These are phyloP conservation scores for Carex arenaria DNA, from an alignment of 202 grass and related monocot genomes.

Conservation along the genomic window DNA sequence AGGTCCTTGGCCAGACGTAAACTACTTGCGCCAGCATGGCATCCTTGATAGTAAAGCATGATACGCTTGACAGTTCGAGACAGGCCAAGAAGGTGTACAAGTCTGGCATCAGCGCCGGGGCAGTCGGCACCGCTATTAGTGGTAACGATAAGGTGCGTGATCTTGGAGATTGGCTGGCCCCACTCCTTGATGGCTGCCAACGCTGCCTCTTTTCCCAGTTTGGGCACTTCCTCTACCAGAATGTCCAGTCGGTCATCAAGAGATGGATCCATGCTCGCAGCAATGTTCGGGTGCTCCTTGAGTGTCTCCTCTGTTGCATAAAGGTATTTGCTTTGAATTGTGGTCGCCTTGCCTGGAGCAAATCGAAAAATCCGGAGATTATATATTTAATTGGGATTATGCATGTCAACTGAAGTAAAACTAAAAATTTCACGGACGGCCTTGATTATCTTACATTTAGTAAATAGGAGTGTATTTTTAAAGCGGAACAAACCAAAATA, in stretches of 20 bases:
- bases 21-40: slow-evolving; percentile 14
- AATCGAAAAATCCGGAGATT: no score
- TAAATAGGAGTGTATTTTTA: neutral
- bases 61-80: slow-evolving; percentile 21
- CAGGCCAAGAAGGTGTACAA: slow-evolving; percentile 33
- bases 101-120: slow-evolving; percentile 28
- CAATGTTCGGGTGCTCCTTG: no score
- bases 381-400: no score
- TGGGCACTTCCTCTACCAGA: slow-evolving; percentile 24
- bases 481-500: neutral
- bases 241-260: slow-evolving; percentile 4
- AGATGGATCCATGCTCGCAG: no score
- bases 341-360: no score
- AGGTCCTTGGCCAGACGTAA: slow-evolving; percentile 23
- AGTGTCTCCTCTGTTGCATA: no score
- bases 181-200: slow-evolving; percentile 16
- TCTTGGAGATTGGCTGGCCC: slow-evolving; percentile 22
- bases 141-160: slow-evolving; percentile 29
- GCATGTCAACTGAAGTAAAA: no score
- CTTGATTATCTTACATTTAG: neutral
- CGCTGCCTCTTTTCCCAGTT: slow-evolving; percentile 26
- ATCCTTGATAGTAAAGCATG: slow-evolving; percentile 35
- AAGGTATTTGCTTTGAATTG: no score
- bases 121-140: slow-evolving; percentile 28
- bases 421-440: neutral